A percentile compares a stretch with the other conserved stretches of the same genome.
Conservation (phyloP, 2,329 filamentous ascomycete genomes). For the Fonsecaea pedrosoi region DNA sequence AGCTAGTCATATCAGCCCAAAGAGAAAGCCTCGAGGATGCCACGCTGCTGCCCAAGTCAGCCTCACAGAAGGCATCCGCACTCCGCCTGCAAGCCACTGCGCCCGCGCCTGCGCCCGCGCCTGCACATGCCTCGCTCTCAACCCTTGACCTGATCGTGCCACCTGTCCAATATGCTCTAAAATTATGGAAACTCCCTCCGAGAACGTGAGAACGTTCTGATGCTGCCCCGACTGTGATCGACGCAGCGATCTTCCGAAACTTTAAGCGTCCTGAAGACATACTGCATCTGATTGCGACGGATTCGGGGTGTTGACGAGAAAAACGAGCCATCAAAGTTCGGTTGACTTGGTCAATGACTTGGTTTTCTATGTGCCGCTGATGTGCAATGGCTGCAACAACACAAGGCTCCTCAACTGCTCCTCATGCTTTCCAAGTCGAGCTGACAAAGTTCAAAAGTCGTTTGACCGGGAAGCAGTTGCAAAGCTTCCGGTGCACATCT, state of each 20-base stretch:
- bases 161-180: background rate
- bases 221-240: background rate
- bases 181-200: background rate
- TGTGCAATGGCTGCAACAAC: background rate
- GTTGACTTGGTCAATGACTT: background rate
- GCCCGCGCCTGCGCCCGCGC: background rate
- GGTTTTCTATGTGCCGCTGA: background rate
- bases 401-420: background rate
- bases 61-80: background rate
- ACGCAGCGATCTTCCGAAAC: background rate
- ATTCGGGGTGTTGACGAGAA: background rate
- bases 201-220: background rate
- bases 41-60: background rate
- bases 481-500: background rate
- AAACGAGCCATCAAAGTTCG: background rate
- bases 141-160: conserved; percentile 1
- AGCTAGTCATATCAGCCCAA: background rate
- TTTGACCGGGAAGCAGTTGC: background rate
- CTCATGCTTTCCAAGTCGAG: background rate
- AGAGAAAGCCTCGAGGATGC: background rate
- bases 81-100: background rate
- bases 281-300: background rate
- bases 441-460: background rate
- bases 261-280: background rate
- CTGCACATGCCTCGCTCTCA: background rate